Conservation (phyloP, 2,329 filamentous ascomycete genomes). For the Penicillium sp. region DNA sequence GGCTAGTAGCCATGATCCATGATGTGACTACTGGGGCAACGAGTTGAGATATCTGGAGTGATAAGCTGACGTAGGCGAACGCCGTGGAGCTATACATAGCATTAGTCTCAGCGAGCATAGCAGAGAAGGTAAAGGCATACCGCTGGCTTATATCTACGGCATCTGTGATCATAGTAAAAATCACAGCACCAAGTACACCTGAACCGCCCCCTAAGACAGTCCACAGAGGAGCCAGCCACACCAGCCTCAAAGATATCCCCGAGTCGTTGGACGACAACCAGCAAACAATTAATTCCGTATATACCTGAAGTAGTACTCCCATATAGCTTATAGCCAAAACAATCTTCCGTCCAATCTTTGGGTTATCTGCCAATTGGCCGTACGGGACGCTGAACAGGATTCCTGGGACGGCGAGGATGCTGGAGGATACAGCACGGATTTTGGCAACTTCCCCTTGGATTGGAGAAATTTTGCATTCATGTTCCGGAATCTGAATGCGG, state of each 20-base stretch:
- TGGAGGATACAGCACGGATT: neutral
- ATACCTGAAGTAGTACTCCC: neutral
- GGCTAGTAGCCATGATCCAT: neutral
- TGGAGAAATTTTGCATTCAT: neutral
- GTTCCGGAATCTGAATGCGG: neutral
- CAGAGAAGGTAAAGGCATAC: neutral
- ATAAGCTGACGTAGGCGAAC: neutral
- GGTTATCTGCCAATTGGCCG: neutral
- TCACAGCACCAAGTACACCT: neutral
- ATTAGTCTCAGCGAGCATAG: neutral
- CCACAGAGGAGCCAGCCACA: neutral
- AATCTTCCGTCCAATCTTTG: neutral
- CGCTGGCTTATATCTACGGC: neutral
- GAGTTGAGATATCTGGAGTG: neutral
- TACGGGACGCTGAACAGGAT: neutral
- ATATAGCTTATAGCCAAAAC: neutral
- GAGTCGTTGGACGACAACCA: neutral
- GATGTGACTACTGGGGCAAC: neutral
- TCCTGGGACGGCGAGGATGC: neutral
- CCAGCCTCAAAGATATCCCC: neutral
- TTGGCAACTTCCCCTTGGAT: neutral
- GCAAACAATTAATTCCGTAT: neutral
- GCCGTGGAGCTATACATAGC: neutral
- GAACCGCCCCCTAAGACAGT: neutral
- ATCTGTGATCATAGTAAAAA: neutral